Base-by-base conservation (phyloP, 2,329 filamentous ascomycete species). In the Neofusicoccum laricinum region DNA sequence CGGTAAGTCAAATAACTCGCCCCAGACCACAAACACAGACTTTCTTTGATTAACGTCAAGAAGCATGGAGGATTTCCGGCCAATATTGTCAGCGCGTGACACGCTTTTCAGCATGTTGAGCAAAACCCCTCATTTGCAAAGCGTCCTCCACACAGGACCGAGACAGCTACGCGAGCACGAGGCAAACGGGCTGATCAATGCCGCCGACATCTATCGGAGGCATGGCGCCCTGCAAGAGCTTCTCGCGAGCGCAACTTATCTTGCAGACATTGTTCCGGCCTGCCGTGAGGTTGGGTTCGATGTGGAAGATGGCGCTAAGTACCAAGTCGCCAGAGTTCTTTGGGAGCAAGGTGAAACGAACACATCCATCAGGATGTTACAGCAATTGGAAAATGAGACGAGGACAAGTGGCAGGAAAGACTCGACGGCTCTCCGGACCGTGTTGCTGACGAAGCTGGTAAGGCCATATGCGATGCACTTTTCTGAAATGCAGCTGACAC, bases 341-440 rank as follows among this genome's bases (percentile, higher is more conserved):
- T 99, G 95, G 94, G 92, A 96, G 67, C 90, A 97, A 73, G 93
- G 93, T 12, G 94, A 99, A 76, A 91, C 92, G 81, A 87, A 89
- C 19, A 87, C 91, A 0, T 97, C 95, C 0, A 97, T 99, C 66
- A 86, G 89, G 41, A 93, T 98, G 84, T 85, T 98, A 19, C 90
- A 94, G 71, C 85, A 86, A 48, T 84, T 97, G 73, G 34, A 69
- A 72, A 36, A 67, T 10, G 51, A 59, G 40, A 45, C 19, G 25
- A 64, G 14, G 21, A 21, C 25, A 59, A 57, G 17, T 43, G 17
- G 17, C 14, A 73, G 58, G 69, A 69, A 46, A 68, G 72, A 51
- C 72, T 74, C 49, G 1, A 32, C 40, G 6, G 30, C 38, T 19
- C 43, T 34, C n/a, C 63, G 63, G 4, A 71, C 94, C 1, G 90